Base-by-base conservation (phyloP, 768 basidiomycete species). In the Cantharellus cinnabarinus region DNA sequence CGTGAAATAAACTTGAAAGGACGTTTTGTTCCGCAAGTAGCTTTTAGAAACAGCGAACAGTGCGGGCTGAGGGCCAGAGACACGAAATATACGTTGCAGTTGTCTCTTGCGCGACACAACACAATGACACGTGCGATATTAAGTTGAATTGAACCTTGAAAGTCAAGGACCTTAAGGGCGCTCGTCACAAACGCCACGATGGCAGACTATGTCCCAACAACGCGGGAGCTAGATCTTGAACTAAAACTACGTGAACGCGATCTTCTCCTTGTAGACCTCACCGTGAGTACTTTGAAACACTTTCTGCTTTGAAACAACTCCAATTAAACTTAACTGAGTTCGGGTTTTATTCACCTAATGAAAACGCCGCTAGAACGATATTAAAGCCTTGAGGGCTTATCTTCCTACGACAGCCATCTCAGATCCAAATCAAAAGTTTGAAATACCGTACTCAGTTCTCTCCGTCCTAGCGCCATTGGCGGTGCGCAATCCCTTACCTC, bases 191-290 rank as follows among this genome's bases (percentile, higher is more conserved):
- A 10, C 44, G 10, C 44, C 44, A 29, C 29, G 44, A 48, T 48
- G 44, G 44, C 10, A 10, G 29, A 48, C 7, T 1, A 14, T 35
- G 15, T 86, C 41, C 88, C 87, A 29, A 77, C 81, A 51, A 71
- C 79, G 57, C 76, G 87, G 68, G 85, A 89, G 70, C 73, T 87
- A 62, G 85, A 89, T 68, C 80, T 90, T 48, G 89, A 90, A 70
- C 76, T 79, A 38, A 75, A 84, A 10, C 72, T 89, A n/a, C 75
- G 85, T 64, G 76, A 81, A 67, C 77, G 84, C 66, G 85, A 90
- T 69, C 73, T 73, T 59, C 82, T 86, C 67, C 71, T 89, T 56
- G 72, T 77, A 57, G 77, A 83, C 66, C 78, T 89, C 63, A 82
- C 75, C 65, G 88, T 87, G 70, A 71, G 82, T 73, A 38, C 38